Evolutionary conservation across 768 basidiomycete genomes (phyloP).

Genomic region (Xerocomellus dryophilus): DNA sequence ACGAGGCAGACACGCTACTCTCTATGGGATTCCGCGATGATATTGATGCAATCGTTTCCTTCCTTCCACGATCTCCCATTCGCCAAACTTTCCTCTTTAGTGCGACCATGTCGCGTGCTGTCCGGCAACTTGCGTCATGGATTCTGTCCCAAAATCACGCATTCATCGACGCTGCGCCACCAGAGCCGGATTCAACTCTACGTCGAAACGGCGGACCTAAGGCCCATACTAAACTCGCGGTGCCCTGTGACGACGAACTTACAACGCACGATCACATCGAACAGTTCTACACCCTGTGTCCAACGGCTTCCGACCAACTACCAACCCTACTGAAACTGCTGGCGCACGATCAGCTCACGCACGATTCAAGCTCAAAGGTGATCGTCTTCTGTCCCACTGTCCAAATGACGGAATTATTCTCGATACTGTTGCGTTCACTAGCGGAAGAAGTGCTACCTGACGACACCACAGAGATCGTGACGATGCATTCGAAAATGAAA

Average conservation of each 20-base stretch:
- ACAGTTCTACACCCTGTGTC: slow-evolving; percentile 79
- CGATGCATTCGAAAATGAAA: slow-evolving; percentile 75
- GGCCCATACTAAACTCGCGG: not conserved
- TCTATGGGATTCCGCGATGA: slow-evolving; percentile 93
- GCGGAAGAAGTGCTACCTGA: slow-evolving; percentile 45
- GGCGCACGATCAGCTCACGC: slow-evolving; percentile 80
- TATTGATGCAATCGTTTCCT: slow-evolving; percentile 65
- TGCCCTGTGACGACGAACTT: slow-evolving; percentile 7
- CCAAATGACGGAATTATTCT: slow-evolving; percentile 76
- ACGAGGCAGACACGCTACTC: slow-evolving; percentile 88
- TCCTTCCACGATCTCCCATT: slow-evolving; percentile 56
- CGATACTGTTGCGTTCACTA: slow-evolving; percentile 57
- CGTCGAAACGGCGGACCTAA: not conserved
- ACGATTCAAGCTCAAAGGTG: slow-evolving; percentile 64
- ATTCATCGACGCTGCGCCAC: slow-evolving; percentile 71
- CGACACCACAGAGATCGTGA: slow-evolving; percentile 58
- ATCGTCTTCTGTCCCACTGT: slow-evolving; percentile 86
- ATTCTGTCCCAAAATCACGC: slow-evolving; percentile 58
- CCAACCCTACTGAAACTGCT: slow-evolving; percentile 78
- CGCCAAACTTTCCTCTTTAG: slow-evolving; percentile 94
- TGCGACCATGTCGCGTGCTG: slow-evolving; percentile 73
- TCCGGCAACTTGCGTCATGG: slow-evolving; percentile 65
- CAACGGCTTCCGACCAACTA: slow-evolving; percentile 61
- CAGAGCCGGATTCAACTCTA: slow-evolving; percentile 41
- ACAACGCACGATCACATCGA: slow-evolving; percentile 73